Percentiles rank a stretch among this genome's conserved stretches.
phyloP scores from a whole-genome alignment of 2,329 filamentous ascomycete genomes.

The Pyrenophora graminea region DNA sequence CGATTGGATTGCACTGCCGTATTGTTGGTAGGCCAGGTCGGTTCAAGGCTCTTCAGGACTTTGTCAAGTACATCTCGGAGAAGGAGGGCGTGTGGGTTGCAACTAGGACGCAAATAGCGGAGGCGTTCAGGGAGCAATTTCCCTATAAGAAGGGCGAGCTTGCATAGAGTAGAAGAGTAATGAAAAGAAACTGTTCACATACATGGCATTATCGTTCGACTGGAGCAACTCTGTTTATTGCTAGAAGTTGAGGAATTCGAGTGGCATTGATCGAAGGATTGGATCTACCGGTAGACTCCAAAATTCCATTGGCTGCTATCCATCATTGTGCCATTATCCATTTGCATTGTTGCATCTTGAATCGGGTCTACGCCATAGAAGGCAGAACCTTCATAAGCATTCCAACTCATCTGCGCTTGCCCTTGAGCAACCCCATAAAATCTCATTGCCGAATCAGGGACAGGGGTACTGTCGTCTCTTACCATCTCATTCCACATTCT shows the following conservation, averaged over 20 bases:
- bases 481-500: conserved; percentile 37
- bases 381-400: conserved; percentile 3
- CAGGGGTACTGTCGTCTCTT: background rate
- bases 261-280: background rate
- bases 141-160: conserved; percentile 54
- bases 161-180: conserved; percentile 16
- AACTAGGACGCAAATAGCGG: conserved; percentile 58
- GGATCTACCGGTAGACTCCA: conserved; percentile 19
- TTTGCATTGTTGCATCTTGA: conserved; percentile 11
- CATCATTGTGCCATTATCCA: conserved; percentile 4
- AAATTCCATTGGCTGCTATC: conserved; percentile 24
- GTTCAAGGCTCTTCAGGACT: conserved; percentile 56
- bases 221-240: too few relatives aligned
- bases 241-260: too few relatives aligned
- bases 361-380: conserved; percentile 12
- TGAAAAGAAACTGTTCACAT: too few relatives aligned
- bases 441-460: background rate
- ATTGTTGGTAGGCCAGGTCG: conserved; percentile 59
- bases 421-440: conserved; percentile 3
- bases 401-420: conserved; percentile 15
- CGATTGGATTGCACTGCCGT: conserved; percentile 58
- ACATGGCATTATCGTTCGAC: too few relatives aligned
- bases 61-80: conserved; percentile 57
- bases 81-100: conserved; percentile 62
- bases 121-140: conserved; percentile 54